Evolutionary conservation across 805 yeast species (phyloP), one percentile per base, ranked within the genome.

Genomic region (Ogataea pignaliae): DNA sequence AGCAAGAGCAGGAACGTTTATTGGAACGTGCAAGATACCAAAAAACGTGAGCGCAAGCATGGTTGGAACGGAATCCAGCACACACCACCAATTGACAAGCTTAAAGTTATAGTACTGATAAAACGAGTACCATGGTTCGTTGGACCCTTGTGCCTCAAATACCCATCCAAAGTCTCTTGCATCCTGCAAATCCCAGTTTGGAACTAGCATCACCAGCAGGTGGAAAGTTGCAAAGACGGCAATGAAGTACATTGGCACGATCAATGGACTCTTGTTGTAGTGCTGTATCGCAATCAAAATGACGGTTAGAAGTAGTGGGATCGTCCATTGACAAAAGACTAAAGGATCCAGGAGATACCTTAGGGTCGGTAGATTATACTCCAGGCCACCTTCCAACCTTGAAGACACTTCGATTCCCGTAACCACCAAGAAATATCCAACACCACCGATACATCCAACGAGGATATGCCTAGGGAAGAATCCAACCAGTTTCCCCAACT

Each of bases 391-490:
- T 39, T 87, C 86, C 29, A 87, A 64, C 46, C 96, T 71, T 0
- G 96, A 82, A n/a, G 88, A 76, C 1, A 93, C 96, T 58, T 91
- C 97, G 28, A 93, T 66, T 1, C 96, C 99, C 0, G 99, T 93
- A 1, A 87, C 83, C 2, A 89, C 70, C 40, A 93, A 70, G 64
- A 93, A 93, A 66, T 87, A 90, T 8, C 99, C 99, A 39, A 93
- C 99, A 57, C 99, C 99, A 34, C 99, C 99, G 54, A 93, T 90
- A 61, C 98, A 93, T 1, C 99, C 99, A 32, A 93, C 93, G 28
- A 93, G 72, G 44, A 93, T 91, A 64, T 93, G 99, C 48, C 97
- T 73, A 1, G 99, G 99, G 72, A 93, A 93, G 61, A 89, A 93
- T 0, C 96, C 96, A 16, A 91, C 96, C 17, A 93, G 68, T 29